Conservation (phyloP, 352 stramenopile species). For the Peronospora tabacina region DNA sequence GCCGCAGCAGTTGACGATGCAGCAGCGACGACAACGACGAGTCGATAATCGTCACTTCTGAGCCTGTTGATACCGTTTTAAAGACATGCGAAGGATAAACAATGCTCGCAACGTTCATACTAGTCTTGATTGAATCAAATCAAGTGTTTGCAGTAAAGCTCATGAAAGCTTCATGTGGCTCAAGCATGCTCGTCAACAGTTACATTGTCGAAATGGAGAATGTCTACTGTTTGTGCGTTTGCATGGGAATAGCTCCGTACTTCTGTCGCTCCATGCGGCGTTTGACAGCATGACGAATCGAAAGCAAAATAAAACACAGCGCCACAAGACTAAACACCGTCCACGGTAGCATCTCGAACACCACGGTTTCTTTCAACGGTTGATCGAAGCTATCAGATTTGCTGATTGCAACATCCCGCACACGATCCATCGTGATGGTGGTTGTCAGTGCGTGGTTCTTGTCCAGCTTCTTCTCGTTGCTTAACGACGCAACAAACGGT, state of each 20-base stretch:
- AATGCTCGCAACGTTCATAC: no score
- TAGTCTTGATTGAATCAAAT: no score
- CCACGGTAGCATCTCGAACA: slow-evolving; percentile 29
- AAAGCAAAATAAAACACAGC: slow-evolving; percentile 32
- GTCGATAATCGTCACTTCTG: no score
- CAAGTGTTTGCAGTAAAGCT: no score
- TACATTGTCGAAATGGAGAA: neutral
- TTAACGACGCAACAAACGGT: slow-evolving; percentile 54
- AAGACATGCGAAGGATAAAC: no score
- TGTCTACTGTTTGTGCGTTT: slow-evolving; percentile 16
- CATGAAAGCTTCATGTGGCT: neutral
- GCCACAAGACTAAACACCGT: slow-evolving; percentile 35
- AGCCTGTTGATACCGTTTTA: no score
- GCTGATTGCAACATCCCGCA: slow-evolving; percentile 5
- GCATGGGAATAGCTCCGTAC: slow-evolving; percentile 23
- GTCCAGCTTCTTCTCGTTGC: neutral
- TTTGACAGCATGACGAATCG: slow-evolving; percentile 24
- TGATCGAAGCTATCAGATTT: slow-evolving; percentile 3
- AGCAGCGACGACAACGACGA: neutral
- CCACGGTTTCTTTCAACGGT: slow-evolving; percentile 2
- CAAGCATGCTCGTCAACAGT: neutral
- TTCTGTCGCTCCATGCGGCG: slow-evolving; percentile 15
- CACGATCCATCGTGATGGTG: slow-evolving; percentile 3
- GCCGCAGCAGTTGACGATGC: neutral
- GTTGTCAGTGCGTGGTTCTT: slow-evolving; percentile 2